Evolutionary conservation across 345 rosid species (phyloP).

Genomic region (Rhodamnia argentea): DNA sequence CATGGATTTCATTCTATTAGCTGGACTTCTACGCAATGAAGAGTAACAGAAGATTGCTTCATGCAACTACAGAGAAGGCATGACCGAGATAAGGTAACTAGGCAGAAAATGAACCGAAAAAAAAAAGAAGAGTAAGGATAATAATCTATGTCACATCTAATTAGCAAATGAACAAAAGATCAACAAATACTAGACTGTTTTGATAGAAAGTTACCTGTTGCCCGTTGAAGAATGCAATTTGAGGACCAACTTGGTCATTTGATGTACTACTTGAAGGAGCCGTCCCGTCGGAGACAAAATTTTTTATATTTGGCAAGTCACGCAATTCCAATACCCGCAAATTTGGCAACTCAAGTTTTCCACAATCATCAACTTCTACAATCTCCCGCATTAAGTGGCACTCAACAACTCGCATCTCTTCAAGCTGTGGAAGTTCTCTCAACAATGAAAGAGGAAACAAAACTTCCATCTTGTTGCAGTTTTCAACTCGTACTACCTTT

Average conservation of each 20-base stretch:
- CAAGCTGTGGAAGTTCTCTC: background rate
- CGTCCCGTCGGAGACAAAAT: accelerated
- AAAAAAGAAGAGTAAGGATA: accelerated
- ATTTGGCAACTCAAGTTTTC: background rate
- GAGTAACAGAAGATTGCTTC: background rate
- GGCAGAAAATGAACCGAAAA: too few species aligned
- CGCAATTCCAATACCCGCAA: accelerated
- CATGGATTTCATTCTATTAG: background rate
- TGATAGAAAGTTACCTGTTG: background rate
- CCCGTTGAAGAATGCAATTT: background rate
- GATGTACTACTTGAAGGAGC: accelerated
- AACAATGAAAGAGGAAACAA: background rate
- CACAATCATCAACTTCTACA: background rate
- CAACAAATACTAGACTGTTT: background rate
- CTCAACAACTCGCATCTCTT: accelerated
- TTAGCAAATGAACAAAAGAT: background rate
- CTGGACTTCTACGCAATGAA: background rate
- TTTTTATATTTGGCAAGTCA: accelerated
- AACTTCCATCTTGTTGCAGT: background rate
- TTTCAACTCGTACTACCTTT: accelerated
- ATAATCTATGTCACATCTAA: too few species aligned
- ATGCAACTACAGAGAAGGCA: background rate
- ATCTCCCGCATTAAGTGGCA: accelerated
- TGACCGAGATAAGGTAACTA: background rate
- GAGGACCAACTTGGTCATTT: accelerated